Conservation (phyloP, 192 early-diverging fungal genomes). For the Diversispora epigaea region DNA sequence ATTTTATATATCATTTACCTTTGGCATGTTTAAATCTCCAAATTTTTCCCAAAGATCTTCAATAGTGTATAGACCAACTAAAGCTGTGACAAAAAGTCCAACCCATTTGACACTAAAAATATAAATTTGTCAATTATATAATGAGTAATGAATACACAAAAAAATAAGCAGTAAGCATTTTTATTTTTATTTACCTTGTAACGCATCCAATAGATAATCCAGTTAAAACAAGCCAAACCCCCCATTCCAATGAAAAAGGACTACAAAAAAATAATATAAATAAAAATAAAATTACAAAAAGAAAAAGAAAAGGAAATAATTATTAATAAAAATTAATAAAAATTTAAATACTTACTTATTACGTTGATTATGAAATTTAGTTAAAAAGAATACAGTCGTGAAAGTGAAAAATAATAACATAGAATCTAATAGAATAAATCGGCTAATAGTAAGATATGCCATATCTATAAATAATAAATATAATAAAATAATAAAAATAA, state of each 20-base stretch:
- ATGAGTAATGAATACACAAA: no score
- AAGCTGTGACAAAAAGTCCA: constrained; percentile 85
- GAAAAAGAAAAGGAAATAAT: not conserved
- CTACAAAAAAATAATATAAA: constrained; percentile 39
- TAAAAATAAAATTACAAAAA: no score
- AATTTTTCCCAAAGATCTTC: constrained; percentile 90
- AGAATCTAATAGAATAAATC: constrained; percentile 94
- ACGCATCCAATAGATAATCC: constrained; percentile 87
- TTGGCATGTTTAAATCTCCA: constrained; percentile 67
- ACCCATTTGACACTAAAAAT: constrained; percentile 90
- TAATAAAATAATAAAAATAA: not conserved
- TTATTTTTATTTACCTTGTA: constrained; percentile 58
- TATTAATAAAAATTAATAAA: not conserved
- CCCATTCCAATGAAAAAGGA: constrained; percentile 87
- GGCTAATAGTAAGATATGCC: constrained; percentile 73
- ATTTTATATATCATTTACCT: constrained; percentile 29
- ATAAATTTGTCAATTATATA: constrained; percentile 6
- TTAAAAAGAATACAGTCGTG: constrained; percentile 63
- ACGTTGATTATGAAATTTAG: constrained; percentile 75
- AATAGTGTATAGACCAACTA: constrained; percentile 91
- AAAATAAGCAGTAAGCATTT: no score
- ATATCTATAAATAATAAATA: constrained; percentile 50
- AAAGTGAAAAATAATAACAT: constrained; percentile 91
- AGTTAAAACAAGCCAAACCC: constrained; percentile 80
- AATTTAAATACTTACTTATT: constrained; percentile 40